Conservation (phyloP, 2,329 filamentous ascomycete genomes). For the Colletotrichum agaves region DNA sequence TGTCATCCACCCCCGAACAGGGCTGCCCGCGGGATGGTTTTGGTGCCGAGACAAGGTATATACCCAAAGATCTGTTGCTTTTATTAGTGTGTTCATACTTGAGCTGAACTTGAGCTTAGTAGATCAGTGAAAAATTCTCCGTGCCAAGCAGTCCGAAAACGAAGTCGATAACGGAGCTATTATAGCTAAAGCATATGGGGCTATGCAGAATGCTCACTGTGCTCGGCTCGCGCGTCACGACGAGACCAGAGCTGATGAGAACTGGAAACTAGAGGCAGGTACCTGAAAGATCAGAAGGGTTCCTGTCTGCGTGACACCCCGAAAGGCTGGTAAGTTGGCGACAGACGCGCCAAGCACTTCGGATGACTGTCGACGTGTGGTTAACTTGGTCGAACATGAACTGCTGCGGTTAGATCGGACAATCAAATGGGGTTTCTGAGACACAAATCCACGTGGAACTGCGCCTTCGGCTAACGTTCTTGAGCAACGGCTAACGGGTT, state of each 20-base stretch:
- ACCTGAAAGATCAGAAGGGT: neutral
- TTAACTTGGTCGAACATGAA: neutral
- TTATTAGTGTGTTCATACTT: slow-evolving; percentile 7
- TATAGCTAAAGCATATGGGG: neutral
- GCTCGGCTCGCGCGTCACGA: neutral
- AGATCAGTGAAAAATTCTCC: neutral
- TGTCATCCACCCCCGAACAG: slow-evolving; percentile 11
- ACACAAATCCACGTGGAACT: slow-evolving; percentile 31
- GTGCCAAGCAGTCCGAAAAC: neutral
- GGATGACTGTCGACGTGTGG: neutral
- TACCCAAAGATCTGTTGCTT: neutral
- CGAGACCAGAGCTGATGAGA: neutral
- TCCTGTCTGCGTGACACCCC: slow-evolving; percentile 7
- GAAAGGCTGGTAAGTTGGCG: slow-evolving; percentile 27
- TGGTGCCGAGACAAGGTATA: neutral
- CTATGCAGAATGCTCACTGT: neutral
- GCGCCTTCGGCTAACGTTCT: slow-evolving; percentile 5
- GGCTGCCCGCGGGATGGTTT: neutral
- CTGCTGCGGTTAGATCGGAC: slow-evolving; percentile 9
- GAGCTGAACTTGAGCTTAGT: neutral
- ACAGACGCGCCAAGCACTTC: slow-evolving; percentile 28
- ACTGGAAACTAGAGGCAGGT: neutral
- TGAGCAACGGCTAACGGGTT: slow-evolving; percentile 8
- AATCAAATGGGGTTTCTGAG: slow-evolving; percentile 11
- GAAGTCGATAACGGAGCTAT: neutral